Evolutionary conservation across 139 green algal species (phyloP).

Genomic region (Chloropicon primus): DNA sequence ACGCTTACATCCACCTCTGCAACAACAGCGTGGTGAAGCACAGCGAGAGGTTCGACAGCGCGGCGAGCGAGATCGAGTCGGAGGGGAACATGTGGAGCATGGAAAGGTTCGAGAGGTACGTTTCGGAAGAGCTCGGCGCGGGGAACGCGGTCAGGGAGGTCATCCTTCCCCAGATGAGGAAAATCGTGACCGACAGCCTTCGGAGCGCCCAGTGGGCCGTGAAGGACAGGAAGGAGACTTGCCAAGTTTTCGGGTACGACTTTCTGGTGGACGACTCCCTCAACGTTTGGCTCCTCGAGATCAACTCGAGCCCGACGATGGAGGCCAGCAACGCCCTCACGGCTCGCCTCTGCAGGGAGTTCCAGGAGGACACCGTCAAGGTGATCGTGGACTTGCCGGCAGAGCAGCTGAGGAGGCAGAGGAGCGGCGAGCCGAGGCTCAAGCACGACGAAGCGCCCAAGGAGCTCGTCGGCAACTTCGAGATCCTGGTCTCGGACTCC

Average conservation of each 20-base stretch:
- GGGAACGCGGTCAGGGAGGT: not conserved
- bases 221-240: constrained; percentile 6
- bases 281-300: constrained; percentile 31
- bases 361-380: constrained; percentile 20
- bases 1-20: constrained; percentile 39
- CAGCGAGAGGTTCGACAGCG: constrained; percentile 16
- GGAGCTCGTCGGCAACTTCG: not conserved
- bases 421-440: not conserved
- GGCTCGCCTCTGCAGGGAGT: constrained; percentile 1
- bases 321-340: constrained; percentile 31
- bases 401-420: not conserved
- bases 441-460: not conserved
- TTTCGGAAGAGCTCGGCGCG: constrained; percentile 2
- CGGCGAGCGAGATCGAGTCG: not conserved
- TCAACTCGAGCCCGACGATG: constrained; percentile 31
- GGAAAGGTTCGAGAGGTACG: constrained; percentile 10
- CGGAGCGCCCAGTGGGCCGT: constrained; percentile 13
- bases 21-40: constrained; percentile 42
- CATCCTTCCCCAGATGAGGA: constrained; percentile 13
- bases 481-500: not conserved
- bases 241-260: constrained; percentile 30
- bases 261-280: constrained; percentile 25
- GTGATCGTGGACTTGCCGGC: constrained; percentile 6
- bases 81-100: constrained; percentile 20
- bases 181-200: constrained; percentile 6